Evolutionary conservation across 768 basidiomycete species (phyloP), one percentile per base, ranked within the genome.

Genomic region (Galerina marginata): DNA sequence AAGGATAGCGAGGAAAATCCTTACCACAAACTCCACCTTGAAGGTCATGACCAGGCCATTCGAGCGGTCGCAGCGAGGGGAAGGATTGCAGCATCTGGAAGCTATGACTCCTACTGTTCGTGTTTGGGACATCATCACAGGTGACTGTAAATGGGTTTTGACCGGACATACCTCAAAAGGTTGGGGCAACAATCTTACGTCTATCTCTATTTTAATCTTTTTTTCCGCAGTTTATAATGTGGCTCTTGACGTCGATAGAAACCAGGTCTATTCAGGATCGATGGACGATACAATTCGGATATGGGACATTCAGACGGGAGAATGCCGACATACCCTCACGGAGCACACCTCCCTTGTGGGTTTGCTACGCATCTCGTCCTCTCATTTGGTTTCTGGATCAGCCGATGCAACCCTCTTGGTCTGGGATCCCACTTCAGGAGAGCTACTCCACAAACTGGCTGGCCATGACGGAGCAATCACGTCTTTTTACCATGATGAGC

Each of bases 201-300:
- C 20, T 6, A 26, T 37, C 16, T 15, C 14, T 42, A 14, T 40
- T 52, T 42, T 39, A 37, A n/a, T 43, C 36, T 15, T 3, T 45
- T 15, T 20, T 38, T 20, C 4, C 14, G 12, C 16, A 93, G 95
- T 96, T 4, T 95, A 95, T 79, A 91, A 89, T 70, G 91, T 96
- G 53, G 91, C 93, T 5, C 81, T 93, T 40, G 94, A 33, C 7
- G 7, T 33, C 29, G 29, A 96, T 45, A 76, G 78, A 47, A 88
- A 92, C 23, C 89, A 91, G 67, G 92, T 91, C 38, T 92, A 91
- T 63, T 96, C 95, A 1, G 95, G 94, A 6, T 95, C 93, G 3
- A 93, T 95, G 93, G 95, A 96, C 69, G 88, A 92, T 46, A 93
- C 92, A 4, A 92, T 96, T 63, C 91, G 91, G 54, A 84, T 96